phyloP scores from a whole-genome alignment of 2,329 filamentous ascomycete species.

The Xylariaceae sp. region DNA sequence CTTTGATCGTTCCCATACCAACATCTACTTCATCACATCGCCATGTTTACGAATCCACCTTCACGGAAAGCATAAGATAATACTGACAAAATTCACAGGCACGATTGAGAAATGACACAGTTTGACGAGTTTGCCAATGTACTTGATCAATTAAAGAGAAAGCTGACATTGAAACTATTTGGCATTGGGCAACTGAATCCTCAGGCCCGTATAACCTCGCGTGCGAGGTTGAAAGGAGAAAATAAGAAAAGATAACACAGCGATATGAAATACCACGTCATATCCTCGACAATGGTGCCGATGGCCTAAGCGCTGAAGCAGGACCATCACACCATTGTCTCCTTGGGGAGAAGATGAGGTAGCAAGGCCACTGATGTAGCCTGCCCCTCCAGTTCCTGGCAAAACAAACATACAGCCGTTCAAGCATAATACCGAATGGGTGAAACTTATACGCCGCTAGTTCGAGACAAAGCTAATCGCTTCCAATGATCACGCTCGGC shows the following conservation, averaged over 20 bases:
- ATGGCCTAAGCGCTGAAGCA: slow-evolving; percentile 24
- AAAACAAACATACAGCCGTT: slow-evolving; percentile 29
- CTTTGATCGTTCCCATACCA: too few species aligned
- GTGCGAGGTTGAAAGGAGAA: neutral
- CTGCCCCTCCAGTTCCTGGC: slow-evolving; percentile 34
- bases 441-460: slow-evolving; percentile 22
- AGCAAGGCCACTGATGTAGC: slow-evolving; percentile 19
- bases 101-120: too few species aligned
- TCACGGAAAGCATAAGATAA: too few species aligned
- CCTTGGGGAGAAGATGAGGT: slow-evolving; percentile 19
- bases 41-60: too few species aligned
- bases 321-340: slow-evolving; percentile 27
- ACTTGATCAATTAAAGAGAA: neutral
- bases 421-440: slow-evolving; percentile 24
- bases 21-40: too few species aligned
- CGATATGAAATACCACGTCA: slow-evolving; percentile 19
- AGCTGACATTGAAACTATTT: neutral
- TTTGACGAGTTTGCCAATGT: neutral
- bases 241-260: slow-evolving; percentile 23
- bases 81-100: too few species aligned
- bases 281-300: slow-evolving; percentile 25
- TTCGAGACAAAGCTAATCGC: slow-evolving; percentile 44
- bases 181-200: neutral
- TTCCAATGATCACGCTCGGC: slow-evolving; percentile 63
- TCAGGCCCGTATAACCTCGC: neutral